Base-by-base conservation (phyloP, 1,284 basidiomycete species). In the Rhodotorula mucilaginosa region DNA sequence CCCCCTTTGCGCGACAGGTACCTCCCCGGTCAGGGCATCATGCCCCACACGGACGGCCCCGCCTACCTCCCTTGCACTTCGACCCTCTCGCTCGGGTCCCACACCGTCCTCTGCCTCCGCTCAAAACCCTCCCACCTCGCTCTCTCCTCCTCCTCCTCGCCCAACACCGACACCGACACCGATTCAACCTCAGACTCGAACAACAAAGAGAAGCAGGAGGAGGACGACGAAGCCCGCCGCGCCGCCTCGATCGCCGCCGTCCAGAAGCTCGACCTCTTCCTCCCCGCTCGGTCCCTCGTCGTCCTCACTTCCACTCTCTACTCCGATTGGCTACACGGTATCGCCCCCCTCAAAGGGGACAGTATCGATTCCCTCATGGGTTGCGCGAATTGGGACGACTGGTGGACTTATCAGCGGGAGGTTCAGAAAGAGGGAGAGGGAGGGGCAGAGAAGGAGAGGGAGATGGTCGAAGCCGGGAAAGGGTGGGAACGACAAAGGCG, bases 21-120 rank as follows among this genome's bases (percentile, higher is more conserved):
- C 80, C 83, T 87, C 39, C 86, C 92, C 10, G 91, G 91, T 2
- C 93, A 97, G 82, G 95, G 95, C 29, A 98, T 98, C 73, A 90
- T 92, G 92, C 92, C 93, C 1, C 95, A 97, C 78, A 89, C 97
- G 82, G 95, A 97, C 80, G 94, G 95, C 0, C 89, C 90, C 0
- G 88, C 90, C 5, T 97, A 97, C 82, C 84, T 89, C 77, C 91
- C 93, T 0, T 88, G 90, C 10, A 94, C 97, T 0, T 90, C 92
- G 1, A 97, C 94, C 16, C 83, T 97, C 68, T 94, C 93, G 18
- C 83, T 97, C 65, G 90, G 90, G 46, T 90, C 91, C 0, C 90
- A 93, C 81, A 85, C 90, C 1, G 83, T 93, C 59, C 90, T 97
- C 77, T 88, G 92, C 80, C 86, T 85, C 74, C 78, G 82, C 1